Percentiles rank a stretch among this genome's conserved stretches.
phyloP scores from a whole-genome alignment of 108 stramenopile species.

The Parmales sp. region DNA sequence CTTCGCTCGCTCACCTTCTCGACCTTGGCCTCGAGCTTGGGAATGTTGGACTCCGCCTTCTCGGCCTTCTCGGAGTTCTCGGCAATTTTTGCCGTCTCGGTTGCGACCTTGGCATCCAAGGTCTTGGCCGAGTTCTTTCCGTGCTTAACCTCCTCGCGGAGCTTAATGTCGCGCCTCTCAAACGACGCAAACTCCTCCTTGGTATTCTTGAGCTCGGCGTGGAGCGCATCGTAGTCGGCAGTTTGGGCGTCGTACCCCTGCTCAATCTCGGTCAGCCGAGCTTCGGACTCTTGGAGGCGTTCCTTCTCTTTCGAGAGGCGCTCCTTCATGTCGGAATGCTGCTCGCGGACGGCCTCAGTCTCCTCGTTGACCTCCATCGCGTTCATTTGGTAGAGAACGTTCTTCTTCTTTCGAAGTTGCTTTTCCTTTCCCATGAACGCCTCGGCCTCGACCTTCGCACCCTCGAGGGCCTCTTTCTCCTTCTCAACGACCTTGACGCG shows the following conservation, averaged over 20 bases:
- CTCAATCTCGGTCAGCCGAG: constrained; percentile 54
- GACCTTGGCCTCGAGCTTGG: constrained; percentile 49
- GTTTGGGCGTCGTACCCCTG: constrained; percentile 37
- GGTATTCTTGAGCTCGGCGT: constrained; percentile 47
- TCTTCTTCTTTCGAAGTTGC: constrained; percentile 76
- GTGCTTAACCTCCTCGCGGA: constrained; percentile 82
- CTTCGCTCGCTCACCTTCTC: constrained; percentile 17
- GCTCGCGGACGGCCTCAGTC: constrained; percentile 29
- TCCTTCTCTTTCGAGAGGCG: constrained; percentile 37
- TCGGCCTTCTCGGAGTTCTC: constrained; percentile 34
- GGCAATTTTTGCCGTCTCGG: constrained; percentile 49
- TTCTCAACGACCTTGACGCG: constrained; percentile 92
- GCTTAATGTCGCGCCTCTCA: constrained; percentile 85
- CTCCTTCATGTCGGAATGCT: constrained; percentile 31
- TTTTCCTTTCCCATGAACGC: constrained; percentile 67
- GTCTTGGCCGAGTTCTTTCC: constrained; percentile 58
- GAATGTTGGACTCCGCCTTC: constrained; percentile 52
- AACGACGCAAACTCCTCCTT: constrained; percentile 77
- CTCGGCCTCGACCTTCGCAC: constrained; percentile 81
- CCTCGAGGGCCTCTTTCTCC: constrained; percentile 77
- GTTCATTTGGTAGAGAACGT: constrained; percentile 72
- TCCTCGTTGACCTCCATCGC: constrained; percentile 37
- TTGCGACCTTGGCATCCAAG: constrained; percentile 53
- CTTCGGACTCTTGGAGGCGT: constrained; percentile 34
- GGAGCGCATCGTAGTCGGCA: constrained; percentile 50